Conservation (phyloP, 495 filamentous ascomycete species). For the Xylaria cubensis region DNA sequence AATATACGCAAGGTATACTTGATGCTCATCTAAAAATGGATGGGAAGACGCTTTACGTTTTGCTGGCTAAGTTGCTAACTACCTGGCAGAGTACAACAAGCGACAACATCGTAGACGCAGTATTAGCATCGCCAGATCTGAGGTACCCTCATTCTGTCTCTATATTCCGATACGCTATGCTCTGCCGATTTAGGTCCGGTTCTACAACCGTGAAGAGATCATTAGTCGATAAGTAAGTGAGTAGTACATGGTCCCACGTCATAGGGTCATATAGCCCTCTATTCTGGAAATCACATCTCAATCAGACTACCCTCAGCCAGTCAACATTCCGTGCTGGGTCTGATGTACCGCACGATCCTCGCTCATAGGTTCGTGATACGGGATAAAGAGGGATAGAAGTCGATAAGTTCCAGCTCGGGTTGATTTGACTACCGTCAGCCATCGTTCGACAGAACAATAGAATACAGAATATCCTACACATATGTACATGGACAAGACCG, state of each 20-base stretch:
- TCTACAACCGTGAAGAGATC: too few relatives aligned
- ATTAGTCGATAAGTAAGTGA: neutral
- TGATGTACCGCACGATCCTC: neutral
- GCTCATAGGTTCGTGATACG: neutral
- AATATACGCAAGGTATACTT: neutral
- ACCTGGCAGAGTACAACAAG: neutral
- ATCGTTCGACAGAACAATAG: conserved; percentile 2
- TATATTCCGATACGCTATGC: neutral
- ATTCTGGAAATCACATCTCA: neutral
- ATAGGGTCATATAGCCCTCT: neutral
- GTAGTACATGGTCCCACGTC: neutral
- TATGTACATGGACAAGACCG: conserved; percentile 23
- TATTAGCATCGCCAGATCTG: neutral
- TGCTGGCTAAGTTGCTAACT: neutral
- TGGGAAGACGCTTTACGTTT: neutral
- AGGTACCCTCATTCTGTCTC: neutral
- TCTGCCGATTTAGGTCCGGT: neutral
- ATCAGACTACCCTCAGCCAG: neutral
- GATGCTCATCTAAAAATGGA: neutral
- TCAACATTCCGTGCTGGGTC: neutral
- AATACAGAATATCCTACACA: conserved; percentile 25
- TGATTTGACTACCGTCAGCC: neutral
- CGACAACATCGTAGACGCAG: neutral
- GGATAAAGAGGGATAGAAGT: neutral
- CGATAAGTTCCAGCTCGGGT: neutral